Base-by-base conservation (phyloP, 371 early-diverging fungal genomes). In the Mucor circinelloides region DNA sequence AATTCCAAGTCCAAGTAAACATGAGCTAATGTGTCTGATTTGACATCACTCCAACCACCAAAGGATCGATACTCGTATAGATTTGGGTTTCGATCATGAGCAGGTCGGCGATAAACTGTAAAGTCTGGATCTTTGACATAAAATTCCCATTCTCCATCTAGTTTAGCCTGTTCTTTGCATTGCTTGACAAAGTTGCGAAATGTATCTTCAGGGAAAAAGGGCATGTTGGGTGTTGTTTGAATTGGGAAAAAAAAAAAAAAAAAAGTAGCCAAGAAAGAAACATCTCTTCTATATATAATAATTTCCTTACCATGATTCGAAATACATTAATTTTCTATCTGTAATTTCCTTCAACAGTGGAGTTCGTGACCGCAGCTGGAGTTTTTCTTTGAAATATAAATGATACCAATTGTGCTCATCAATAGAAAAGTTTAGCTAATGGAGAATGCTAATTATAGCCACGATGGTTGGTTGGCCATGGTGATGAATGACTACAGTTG, bases 1-100 rank as follows among this genome's bases (percentile, higher is more conserved):
- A 74, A 81, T 17, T 76, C 77, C 2, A 82, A 69, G 57, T 84
- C 83, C 6, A 78, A 57, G 25, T 78, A 78, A 32, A 74, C 75
- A 34, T 75, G 61, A 2, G 78, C 70, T 38, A 78, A 52, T 32
- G 73, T 66, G 5, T 64, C 64, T 44, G 75, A 59, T 50, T 67
- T 67, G 21, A 78, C 54, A 36, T 78, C 69, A 10, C 25, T 50
- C 73, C 70, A 78, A 25, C 64, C 73, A 25, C 78, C 78, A 55
- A 78, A 60, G 9, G 70, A 64, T 30, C 71, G 36, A 25, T 75
- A 78, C 19, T 68, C 62, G 42, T 60, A 78, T 10, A 78, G 62
- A 46, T 66, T 61, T n/a, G 66, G 60, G 19, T 70, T 75, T 25
- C 66, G 58, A 15, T 60, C 58, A 48, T 40, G 46, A 23, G 74